These are phyloP conservation scores for Dalbergia cultrata DNA, from an alignment of 306 rosid genomes.

Conservation along the genomic window DNA sequence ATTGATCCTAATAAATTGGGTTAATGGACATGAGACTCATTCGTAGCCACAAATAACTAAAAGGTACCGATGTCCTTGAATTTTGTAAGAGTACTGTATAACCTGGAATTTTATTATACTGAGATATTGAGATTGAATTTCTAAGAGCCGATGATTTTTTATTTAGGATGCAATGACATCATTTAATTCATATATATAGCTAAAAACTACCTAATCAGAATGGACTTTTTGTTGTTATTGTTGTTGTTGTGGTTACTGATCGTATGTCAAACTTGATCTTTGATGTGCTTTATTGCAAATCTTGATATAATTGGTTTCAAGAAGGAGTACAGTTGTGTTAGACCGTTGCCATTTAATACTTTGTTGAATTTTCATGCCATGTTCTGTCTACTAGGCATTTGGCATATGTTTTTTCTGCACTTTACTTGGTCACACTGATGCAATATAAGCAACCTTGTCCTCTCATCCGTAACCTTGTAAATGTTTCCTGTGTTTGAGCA, in stretches of 20 bases:
- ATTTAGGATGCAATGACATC: background rate
- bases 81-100: no score
- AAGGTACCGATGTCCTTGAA: no score
- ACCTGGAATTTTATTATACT: no score
- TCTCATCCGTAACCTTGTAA: background rate
- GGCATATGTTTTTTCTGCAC: background rate
- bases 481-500: slow-evolving; percentile 28
- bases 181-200: no score
- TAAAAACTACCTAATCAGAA: no score
- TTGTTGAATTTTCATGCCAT: background rate
- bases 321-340: background rate
- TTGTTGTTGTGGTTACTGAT: background rate
- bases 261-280: background rate
- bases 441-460: background rate
- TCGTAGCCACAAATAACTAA: no score
- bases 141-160: background rate
- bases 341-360: background rate
- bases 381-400: background rate
- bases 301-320: background rate
- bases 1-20: no score
- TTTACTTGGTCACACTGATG: background rate
- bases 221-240: background rate
- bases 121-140: background rate
- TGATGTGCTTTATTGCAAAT: background rate
- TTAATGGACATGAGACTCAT: no score